These are phyloP conservation scores for Fusarium stilboides DNA, from an alignment of 2,329 filamentous ascomycete genomes.

Conservation along the genomic window DNA sequence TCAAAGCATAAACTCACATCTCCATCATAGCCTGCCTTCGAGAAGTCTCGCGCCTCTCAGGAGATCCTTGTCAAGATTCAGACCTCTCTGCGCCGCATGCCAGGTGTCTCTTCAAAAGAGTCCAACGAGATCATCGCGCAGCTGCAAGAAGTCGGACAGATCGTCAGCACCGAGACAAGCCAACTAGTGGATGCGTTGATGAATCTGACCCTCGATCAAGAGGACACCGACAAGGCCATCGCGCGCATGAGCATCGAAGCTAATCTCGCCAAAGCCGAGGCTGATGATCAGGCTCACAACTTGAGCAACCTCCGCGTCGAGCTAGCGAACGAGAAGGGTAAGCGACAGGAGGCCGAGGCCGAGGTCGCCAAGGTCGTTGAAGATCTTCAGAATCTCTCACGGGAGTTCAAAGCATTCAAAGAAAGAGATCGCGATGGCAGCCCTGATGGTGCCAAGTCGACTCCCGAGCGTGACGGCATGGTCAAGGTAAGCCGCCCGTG, in stretches of 20 bases:
- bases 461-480: conserved; percentile 46
- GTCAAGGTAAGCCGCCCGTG: conserved; percentile 50
- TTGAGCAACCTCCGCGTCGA: conserved; percentile 54
- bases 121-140: conserved; percentile 54
- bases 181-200: conserved; percentile 58
- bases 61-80: conserved; percentile 57
- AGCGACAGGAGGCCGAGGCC: conserved; percentile 50
- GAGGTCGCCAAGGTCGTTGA: conserved; percentile 50
- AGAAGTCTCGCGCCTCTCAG: conserved; percentile 54
- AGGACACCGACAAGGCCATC: conserved; percentile 58
- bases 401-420: conserved; percentile 52
- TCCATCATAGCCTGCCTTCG: conserved; percentile 53
- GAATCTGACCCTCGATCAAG: conserved; percentile 56
- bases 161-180: conserved; percentile 58
- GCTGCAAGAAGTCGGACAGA: conserved; percentile 57
- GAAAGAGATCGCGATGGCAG: conserved; percentile 42
- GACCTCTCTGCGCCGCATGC: conserved; percentile 58
- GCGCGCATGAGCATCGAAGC: conserved; percentile 58
- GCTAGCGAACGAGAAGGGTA: conserved; percentile 52
- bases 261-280: conserved; percentile 55
- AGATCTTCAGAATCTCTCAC: conserved; percentile 47
- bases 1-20: not conserved
- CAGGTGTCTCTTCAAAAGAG: conserved; percentile 55
- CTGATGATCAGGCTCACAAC: conserved; percentile 53
- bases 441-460: conserved; percentile 35